Conservation (phyloP, 2,329 filamentous ascomycete genomes). For the Monosporascus sp. region DNA sequence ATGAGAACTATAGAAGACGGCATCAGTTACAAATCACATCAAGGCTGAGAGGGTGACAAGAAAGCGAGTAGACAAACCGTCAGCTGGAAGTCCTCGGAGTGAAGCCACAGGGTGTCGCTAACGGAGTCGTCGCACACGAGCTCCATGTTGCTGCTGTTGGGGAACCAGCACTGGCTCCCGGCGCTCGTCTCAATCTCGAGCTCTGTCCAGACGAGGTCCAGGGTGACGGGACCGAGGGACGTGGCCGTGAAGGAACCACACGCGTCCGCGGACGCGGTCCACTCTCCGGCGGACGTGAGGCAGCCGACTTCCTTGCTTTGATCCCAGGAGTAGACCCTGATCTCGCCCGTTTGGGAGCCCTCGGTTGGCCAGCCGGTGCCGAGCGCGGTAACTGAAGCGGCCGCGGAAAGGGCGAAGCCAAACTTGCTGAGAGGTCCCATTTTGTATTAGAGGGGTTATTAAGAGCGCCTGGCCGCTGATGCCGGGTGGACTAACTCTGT, state of each 20-base stretch:
- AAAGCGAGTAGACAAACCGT: neutral
- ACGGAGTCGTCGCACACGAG: slow-evolving; percentile 3
- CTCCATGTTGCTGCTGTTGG: slow-evolving; percentile 1
- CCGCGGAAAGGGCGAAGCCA: neutral
- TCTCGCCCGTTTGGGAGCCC: slow-evolving; percentile 3
- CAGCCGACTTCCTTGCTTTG: slow-evolving; percentile 4
- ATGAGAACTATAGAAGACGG: slow-evolving; percentile 1
- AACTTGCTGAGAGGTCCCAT: neutral
- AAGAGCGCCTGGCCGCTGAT: no score
- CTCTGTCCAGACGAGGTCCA: slow-evolving; percentile 4
- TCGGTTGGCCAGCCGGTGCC: slow-evolving; percentile 6
- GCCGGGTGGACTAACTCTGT: no score
- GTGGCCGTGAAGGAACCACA: slow-evolving; percentile 5
- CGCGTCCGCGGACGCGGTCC: slow-evolving; percentile 5
- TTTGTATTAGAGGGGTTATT: no score
- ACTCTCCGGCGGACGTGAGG: slow-evolving; percentile 4
- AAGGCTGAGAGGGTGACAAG: neutral
- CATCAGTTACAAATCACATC: neutral
- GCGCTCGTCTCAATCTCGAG: slow-evolving; percentile 3
- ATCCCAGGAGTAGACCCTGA: slow-evolving; percentile 6
- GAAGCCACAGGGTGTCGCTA: slow-evolving; percentile 3
- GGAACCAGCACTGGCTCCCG: slow-evolving; percentile 5
- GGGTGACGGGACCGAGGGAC: slow-evolving; percentile 1
- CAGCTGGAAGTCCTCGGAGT: slow-evolving; percentile 4
- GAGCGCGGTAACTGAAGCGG: neutral